Base-by-base conservation (phyloP, 768 basidiomycete genomes). In the Mycena galericulata region DNA sequence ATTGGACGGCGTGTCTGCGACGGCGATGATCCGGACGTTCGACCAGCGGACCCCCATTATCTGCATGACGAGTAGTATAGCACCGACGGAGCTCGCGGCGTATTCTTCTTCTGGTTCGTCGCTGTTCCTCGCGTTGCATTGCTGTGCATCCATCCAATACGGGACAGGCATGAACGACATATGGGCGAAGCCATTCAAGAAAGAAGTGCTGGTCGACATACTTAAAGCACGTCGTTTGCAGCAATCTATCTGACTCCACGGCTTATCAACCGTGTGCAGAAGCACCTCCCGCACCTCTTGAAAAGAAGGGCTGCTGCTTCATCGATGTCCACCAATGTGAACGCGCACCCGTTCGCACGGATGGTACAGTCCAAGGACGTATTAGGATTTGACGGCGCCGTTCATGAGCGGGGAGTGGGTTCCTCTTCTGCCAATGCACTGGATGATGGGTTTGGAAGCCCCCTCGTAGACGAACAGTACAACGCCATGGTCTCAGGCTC, bases 31-130 rank as follows among this genome's bases (percentile, higher is more conserved):
- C 72, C 86, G 97, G 22, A 94, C 95, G 80, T 99, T 98, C 76
- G 96, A 98, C 81, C 89, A 90, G 67, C 92, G 91, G 83, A 98
- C 97, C 45, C 97, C 97, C 4, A 98, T 99, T 77, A 97, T 99
- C 72, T 97, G 95, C 22, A 98, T 99, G 97, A 99, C 96, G 56
- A 91, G 90, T 74, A 97, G 96, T 77, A 94, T 93, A 57, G 92
- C 94, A 72, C 95, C 96, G 30, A 91, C 91, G 78, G 93, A 97
- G 78, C 92, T 97, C 68, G 90, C 96, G 89, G 93, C 90, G 6
- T 97, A 97, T 75, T 92, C 91, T 77, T 90, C 90, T 29, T 90
- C 90, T 43, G 92, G 96, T 54, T 8, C 20, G 50, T 32, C 26
- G n/a, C n/a, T n/a, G n/a, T 40, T 45, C 27, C 20, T 29, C 30